Base-by-base conservation (phyloP, 768 basidiomycete genomes). In the Mycena maculata region DNA sequence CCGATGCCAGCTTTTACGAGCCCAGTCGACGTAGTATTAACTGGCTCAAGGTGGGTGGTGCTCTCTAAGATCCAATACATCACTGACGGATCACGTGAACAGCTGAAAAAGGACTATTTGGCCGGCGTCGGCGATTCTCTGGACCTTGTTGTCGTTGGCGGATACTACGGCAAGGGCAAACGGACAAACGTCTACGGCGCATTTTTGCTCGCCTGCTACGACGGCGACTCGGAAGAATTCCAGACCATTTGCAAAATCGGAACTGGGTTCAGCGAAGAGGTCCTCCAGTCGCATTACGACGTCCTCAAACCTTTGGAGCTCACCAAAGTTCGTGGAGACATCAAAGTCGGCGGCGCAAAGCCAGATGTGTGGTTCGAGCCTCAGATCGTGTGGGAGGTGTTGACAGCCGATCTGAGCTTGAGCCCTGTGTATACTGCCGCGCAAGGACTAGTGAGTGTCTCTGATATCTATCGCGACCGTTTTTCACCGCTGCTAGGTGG, bases 191-290 rank as follows among this genome's bases (percentile, higher is more conserved):
- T 98, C 30, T 99, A 99, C 75, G 98, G 98, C 55, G 98, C 98
- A 15, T 99, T 98, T 88, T 86, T 99, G 25, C 88, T 99, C 39
- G 98, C 98, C 10, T 98, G 97, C 80, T 99, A 95, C 76, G 98
- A 99, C 77, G 84, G 90, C 62, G 98, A 99, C 71, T 86, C 92
- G 22, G 97, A 98, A 77, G 93, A 94, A 76, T 99, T 87, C 76
- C 98, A 99, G 75, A 96, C 96, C 5, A 95, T 99, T 57, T 99
- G 98, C 86, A 99, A 99, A 78, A 98, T 99, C 71, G 98, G 98
- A 11, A 99, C 98, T 0, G 98, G 98, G 2, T 99, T 99, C 81
- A 93, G 92, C 62, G 98, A 99, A 73, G 98, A 99, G 75, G 85
- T 87, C 64, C 78, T 99, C 36, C 89, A 92, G 74, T 79, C 85